Conservation (phyloP, 139 green algal genomes). For the Diplosphaera chodatii region DNA sequence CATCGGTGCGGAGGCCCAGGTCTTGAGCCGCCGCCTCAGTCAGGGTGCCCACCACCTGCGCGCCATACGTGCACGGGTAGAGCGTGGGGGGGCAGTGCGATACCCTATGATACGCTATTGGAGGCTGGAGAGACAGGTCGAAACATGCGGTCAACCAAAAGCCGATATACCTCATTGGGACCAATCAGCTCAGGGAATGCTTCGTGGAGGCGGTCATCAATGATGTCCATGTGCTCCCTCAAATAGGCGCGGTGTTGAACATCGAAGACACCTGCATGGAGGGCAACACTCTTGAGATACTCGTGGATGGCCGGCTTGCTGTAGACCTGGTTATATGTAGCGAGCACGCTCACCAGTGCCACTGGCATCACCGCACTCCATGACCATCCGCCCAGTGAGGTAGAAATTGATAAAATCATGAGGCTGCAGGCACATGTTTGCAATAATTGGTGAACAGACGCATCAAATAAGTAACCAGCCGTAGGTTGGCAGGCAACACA, state of each 20-base stretch:
- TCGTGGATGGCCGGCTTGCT: not conserved
- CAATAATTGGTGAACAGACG: too few species aligned
- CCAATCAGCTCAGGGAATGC: conserved; percentile 53
- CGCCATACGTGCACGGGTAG: too few species aligned
- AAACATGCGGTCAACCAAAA: not conserved
- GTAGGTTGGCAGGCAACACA: too few species aligned
- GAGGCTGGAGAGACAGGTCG: not conserved
- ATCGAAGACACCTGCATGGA: conserved; percentile 49
- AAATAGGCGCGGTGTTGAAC: conserved; percentile 39
- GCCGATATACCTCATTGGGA: conserved; percentile 36
- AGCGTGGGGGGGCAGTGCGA: too few species aligned
- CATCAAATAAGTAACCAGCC: too few species aligned
- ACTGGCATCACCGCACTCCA: conserved; percentile 69
- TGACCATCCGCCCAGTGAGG: conserved; percentile 43
- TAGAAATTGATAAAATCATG: conserved; percentile 84
- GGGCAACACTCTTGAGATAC: too few species aligned
- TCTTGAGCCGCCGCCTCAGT: conserved; percentile 33
- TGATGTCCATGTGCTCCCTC: conserved; percentile 14
- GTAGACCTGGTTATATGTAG: too few species aligned
- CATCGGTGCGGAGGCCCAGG: conserved; percentile 43
- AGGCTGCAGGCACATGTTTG: conserved; percentile 16
- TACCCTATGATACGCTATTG: too few species aligned
- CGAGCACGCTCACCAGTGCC: conserved; percentile 32
- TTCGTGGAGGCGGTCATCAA: conserved; percentile 37
- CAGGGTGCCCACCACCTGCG: conserved; percentile 53